Conservation (phyloP, 2,329 filamentous ascomycete species). For the Exophiala mesophila region DNA sequence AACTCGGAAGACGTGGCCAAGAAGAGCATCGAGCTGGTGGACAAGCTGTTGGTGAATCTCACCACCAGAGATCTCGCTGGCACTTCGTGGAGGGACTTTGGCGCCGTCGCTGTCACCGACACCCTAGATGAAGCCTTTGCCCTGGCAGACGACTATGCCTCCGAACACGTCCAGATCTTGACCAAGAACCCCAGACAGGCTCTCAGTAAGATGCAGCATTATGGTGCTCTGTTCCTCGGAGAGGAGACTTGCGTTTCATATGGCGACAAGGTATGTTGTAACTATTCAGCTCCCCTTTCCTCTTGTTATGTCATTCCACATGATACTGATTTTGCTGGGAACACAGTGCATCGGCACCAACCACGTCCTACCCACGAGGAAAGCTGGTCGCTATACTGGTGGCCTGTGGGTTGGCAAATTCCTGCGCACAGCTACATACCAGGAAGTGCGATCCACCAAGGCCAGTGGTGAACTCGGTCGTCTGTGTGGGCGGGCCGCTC, state of each 20-base stretch:
- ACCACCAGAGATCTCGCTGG: constrained; percentile 42
- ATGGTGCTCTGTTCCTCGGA: constrained; percentile 49
- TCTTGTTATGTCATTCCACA: too few species aligned
- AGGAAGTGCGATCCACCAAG: constrained; percentile 42
- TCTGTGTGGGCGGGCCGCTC: constrained; percentile 46
- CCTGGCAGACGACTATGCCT: constrained; percentile 46
- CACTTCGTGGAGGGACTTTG: constrained; percentile 43
- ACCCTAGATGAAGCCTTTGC: constrained; percentile 40
- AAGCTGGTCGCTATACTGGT: constrained; percentile 47
- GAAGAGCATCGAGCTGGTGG: constrained; percentile 36
- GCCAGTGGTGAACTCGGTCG: constrained; percentile 47
- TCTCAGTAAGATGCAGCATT: constrained; percentile 48
- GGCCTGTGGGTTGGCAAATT: constrained; percentile 54
- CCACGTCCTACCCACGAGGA: constrained; percentile 49
- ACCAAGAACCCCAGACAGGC: constrained; percentile 45
- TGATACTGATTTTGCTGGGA: constrained; percentile 2
- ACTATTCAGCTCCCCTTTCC: too few species aligned
- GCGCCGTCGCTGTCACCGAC: constrained; percentile 45
- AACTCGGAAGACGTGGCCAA: constrained; percentile 39
- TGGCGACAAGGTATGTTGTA: constrained; percentile 49
- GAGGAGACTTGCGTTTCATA: constrained; percentile 51
- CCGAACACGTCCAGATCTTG: constrained; percentile 50
- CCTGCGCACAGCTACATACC: constrained; percentile 50
- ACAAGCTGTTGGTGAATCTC: constrained; percentile 39
- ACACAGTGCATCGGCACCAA: constrained; percentile 51